Percentiles rank a stretch among this genome's conserved stretches.
phyloP scores from a whole-genome alignment of 108 stramenopile genomes.

The Epipyxis sp. region DNA sequence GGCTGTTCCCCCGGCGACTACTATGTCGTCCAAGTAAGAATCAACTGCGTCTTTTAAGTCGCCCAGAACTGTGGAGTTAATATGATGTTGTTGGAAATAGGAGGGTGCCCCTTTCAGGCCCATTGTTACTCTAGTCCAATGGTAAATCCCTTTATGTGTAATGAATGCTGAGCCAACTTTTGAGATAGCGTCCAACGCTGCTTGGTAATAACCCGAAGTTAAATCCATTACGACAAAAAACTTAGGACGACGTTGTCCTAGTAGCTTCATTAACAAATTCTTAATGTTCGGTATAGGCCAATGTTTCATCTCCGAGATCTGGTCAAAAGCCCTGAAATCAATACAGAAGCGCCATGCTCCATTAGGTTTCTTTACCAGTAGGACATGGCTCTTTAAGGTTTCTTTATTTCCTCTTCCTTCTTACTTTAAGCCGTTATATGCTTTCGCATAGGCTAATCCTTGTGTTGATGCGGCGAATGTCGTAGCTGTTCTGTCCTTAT shows the following conservation, averaged over 20 bases:
- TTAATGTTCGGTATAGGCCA: slow-evolving; percentile 5
- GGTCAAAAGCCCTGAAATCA: background rate
- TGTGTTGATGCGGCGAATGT: too few species aligned
- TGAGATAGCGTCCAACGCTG: background rate
- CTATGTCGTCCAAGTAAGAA: background rate
- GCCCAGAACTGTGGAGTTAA: background rate
- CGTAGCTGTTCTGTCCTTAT: too few species aligned
- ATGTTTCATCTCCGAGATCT: background rate
- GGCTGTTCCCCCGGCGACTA: background rate
- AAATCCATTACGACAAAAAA: background rate
- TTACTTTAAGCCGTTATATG: too few species aligned
- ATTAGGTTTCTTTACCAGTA: background rate
- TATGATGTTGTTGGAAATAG: slow-evolving; percentile 1
- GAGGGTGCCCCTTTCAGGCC: background rate
- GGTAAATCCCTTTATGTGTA: background rate
- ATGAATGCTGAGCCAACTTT: background rate
- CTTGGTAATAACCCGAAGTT: background rate
- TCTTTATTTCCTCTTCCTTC: background rate
- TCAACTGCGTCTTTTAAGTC: background rate
- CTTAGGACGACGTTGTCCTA: background rate
- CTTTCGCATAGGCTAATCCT: too few species aligned
- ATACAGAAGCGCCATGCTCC: background rate
- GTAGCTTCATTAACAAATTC: background rate
- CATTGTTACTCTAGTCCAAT: background rate
- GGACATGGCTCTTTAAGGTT: background rate